Percentiles rank a stretch among this genome's conserved stretches.
These are phyloP conservation scores for Clavariopsis aquatica DNA, from an alignment of 495 filamentous ascomycete species.

Conservation along the genomic window DNA sequence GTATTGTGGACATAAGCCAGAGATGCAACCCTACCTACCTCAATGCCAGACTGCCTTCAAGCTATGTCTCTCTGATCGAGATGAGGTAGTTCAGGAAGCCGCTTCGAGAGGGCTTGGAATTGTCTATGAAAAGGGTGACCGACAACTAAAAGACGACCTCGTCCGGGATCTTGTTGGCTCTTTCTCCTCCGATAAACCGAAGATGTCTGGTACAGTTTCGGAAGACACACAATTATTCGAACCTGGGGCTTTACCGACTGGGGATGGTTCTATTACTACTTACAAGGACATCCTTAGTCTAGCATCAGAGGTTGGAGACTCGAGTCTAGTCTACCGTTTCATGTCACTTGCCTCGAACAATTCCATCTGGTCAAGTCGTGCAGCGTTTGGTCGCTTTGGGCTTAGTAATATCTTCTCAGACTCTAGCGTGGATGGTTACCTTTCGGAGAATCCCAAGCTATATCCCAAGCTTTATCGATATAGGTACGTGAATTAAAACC, in stretches of 20 bases:
- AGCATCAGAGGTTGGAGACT: slow-evolving; percentile 90
- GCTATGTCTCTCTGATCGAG: slow-evolving; percentile 79
- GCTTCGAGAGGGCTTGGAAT: slow-evolving; percentile 86
- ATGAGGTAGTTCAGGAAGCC: slow-evolving; percentile 92
- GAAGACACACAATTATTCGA: slow-evolving; percentile 92
- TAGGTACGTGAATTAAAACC: slow-evolving; percentile 43
- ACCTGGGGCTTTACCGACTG: slow-evolving; percentile 86
- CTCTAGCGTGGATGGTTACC: slow-evolving; percentile 70
- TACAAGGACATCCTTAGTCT: slow-evolving; percentile 95
- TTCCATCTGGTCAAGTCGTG: slow-evolving; percentile 90
- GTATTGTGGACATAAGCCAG: slow-evolving; percentile 73
- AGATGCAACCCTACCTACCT: slow-evolving; percentile 70
- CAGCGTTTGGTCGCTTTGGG: slow-evolving; percentile 91
- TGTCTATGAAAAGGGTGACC: slow-evolving; percentile 88
- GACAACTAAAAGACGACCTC: slow-evolving; percentile 73
- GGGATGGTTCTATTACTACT: slow-evolving; percentile 83
- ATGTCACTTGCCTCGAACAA: slow-evolving; percentile 95
- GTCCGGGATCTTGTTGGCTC: slow-evolving; percentile 82
- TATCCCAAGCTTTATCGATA: slow-evolving; percentile 95
- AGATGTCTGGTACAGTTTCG: slow-evolving; percentile 73
- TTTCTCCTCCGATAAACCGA: slow-evolving; percentile 72
- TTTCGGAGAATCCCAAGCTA: slow-evolving; percentile 80
- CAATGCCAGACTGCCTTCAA: slow-evolving; percentile 87
- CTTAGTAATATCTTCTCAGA: slow-evolving; percentile 88
- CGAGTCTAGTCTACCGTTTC: slow-evolving; percentile 91